Base-by-base conservation (phyloP, 306 rosid species). In the Casuarina equisetifolia region DNA sequence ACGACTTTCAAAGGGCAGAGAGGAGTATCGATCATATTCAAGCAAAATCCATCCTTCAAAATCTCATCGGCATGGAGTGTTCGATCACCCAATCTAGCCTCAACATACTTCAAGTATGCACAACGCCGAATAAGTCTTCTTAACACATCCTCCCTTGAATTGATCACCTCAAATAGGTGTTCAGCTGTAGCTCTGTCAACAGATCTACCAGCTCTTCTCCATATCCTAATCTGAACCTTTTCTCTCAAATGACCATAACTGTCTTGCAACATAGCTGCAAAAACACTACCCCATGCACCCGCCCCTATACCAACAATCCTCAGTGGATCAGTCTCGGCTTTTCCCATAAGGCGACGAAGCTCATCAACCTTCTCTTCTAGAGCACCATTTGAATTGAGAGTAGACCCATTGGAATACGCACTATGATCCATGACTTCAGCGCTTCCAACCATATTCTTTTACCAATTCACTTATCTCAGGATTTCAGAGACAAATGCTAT, bases 271-370 rank as follows among this genome's bases (percentile, higher is more conserved):
- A 92, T 88, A 75, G 97, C 94, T 48, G 80, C 85, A 80, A 94
- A 94, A 8, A 94, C 98, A 76, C 98, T 92, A 45, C 98, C 98
- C 98, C 98, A 94, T 76, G 98, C 98, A 70, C 98, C 98, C 20
- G 97, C 98, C 57, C 98, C 98, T 2, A 92, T 92, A 54, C 97
- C 91, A 74, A 92, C 98, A 69, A 94, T 94, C 85, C 90, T 83
- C 61, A 94, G 79, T 0, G 98, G 98, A 87, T 92, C 98, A 76
- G 89, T 94, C 49, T 94, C 91, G 7, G 85, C 84, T 89, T 94
- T 94, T 9, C 93, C 95, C 80, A 92, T 69, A 16, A 86, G 75
- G 48, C n/a, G 38, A 11, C 95, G 92, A 63, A 92, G 83, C 85
- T 92, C 96, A 57, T 94, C 97, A n/a, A 92, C 82, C 90, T 90